Base-by-base conservation (phyloP, 1,284 basidiomycete genomes). In the Inonotus obliquus region DNA sequence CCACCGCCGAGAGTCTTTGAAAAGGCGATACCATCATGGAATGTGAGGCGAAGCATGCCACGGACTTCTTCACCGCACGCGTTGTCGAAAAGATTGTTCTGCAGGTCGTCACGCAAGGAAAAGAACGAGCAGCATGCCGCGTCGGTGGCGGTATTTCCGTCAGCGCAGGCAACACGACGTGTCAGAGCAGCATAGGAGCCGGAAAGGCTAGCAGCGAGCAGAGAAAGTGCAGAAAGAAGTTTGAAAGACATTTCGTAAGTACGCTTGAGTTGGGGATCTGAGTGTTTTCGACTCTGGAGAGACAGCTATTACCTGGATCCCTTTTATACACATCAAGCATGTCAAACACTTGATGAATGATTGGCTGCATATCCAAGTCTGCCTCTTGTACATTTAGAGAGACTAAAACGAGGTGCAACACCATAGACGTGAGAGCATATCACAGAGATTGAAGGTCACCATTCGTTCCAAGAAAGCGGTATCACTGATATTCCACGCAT, bases 1-100 rank as follows among this genome's bases (percentile, higher is more conserved):
- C 75, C 75, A 27, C 75, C 56, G 21, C 32, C 64, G 37, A 53
- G 39, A 2, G 66, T 67, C 5, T 63, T 65, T 2, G 77, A 78
- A 61, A 72, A 75, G 2, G 75, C 77, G 54, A 77, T 77, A 45
- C 76, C 76, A 60, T 79, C 78, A 67, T 79, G 78, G 71, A 79
- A 79, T 23, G 77, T 73, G 62, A 79, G 63, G 37, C 78, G 75
- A 48, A 79, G 66, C 13, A 76, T 73, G 61, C 77, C 76, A 65
- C 77, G 79, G 21, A 74, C 76, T 55, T 77, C 74, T 70, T 78
- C 63, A 23, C 74, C 75, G 62, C 78, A 79, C 63, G 75, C 66
- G 17, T 72, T 57, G 35, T 78, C 74, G 67, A 79, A 77, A 5
- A 79, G 64, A 60, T 75, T 76, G 23, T 23, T 59, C 64, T 79